phyloP scores from a whole-genome alignment of 352 stramenopile species.

The Globisporangium carolinianum region DNA sequence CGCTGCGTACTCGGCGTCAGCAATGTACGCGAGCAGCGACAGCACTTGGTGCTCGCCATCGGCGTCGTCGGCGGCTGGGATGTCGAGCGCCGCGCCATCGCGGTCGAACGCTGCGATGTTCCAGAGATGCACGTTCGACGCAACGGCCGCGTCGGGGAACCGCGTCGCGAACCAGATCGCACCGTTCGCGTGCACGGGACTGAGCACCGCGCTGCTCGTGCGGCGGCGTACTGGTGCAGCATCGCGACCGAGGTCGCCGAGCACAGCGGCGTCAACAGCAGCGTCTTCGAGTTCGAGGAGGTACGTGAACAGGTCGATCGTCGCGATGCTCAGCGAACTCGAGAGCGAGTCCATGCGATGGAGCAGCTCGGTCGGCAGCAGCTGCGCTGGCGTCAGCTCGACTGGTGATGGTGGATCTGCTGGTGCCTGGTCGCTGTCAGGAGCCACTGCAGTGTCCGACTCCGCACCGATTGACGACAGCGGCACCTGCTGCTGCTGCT shows the following conservation, averaged over 20 bases:
- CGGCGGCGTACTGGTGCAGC: background rate
- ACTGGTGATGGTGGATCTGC: background rate
- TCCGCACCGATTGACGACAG: too few species aligned
- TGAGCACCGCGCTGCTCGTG: slow-evolving; percentile 10
- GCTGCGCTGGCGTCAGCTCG: slow-evolving; percentile 12
- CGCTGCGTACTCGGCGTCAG: slow-evolving; percentile 70
- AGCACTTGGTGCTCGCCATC: slow-evolving; percentile 60
- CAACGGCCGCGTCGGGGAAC: slow-evolving; percentile 72
- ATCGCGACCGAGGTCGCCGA: slow-evolving; percentile 19
- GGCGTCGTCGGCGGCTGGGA: slow-evolving; percentile 43
- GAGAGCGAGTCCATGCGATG: slow-evolving; percentile 79
- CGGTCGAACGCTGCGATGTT: slow-evolving; percentile 67
- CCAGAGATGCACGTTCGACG: slow-evolving; percentile 74
- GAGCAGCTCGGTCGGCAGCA: slow-evolving; percentile 63
- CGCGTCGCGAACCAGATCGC: slow-evolving; percentile 77
- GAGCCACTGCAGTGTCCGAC: too few species aligned
- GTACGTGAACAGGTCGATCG: slow-evolving; percentile 76
- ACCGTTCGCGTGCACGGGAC: slow-evolving; percentile 23
- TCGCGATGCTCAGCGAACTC: slow-evolving; percentile 69
- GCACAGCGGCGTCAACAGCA: slow-evolving; percentile 45
- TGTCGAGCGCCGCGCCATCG: slow-evolving; percentile 38
- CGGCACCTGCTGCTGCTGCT: background rate
- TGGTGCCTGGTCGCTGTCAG: background rate
- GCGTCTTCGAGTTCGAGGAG: slow-evolving; percentile 65
- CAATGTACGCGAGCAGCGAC: slow-evolving; percentile 81